These are phyloP conservation scores for Xylaria cubensis DNA, from an alignment of 495 filamentous ascomycete species.

Conservation along the genomic window DNA sequence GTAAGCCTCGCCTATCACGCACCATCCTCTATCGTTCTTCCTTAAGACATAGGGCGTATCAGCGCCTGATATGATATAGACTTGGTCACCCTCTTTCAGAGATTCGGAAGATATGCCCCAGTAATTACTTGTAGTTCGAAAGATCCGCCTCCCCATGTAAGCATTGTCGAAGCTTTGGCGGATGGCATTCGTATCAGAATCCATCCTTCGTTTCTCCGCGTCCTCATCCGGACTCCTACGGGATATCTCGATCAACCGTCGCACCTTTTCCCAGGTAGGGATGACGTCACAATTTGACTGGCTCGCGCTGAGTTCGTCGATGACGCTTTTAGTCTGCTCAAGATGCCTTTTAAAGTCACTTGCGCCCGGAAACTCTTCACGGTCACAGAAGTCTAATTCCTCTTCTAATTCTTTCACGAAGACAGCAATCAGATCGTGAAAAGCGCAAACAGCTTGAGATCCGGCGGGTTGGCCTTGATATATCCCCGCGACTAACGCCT, in stretches of 20 bases:
- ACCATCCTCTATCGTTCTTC: background rate
- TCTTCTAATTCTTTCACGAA: background rate
- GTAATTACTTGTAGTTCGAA: background rate
- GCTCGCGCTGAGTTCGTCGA: background rate
- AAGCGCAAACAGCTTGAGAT: background rate
- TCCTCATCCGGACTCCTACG: background rate
- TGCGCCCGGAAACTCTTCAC: background rate
- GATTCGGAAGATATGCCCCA: background rate
- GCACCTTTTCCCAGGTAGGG: background rate
- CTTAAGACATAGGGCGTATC: background rate
- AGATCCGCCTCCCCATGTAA: background rate
- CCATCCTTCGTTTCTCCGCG: background rate
- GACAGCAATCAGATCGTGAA: background rate
- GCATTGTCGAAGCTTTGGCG: background rate
- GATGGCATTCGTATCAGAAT: background rate
- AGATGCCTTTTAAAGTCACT: background rate
- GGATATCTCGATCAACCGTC: background rate
- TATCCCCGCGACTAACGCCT: background rate
- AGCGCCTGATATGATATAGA: background rate
- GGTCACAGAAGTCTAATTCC: background rate
- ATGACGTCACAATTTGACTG: background rate
- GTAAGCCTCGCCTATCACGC: background rate
- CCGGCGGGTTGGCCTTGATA: background rate
- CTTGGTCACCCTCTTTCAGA: background rate
- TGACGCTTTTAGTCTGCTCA: background rate